Conservation (phyloP, 257 asterid genomes). For the Solanum medicagineum region DNA sequence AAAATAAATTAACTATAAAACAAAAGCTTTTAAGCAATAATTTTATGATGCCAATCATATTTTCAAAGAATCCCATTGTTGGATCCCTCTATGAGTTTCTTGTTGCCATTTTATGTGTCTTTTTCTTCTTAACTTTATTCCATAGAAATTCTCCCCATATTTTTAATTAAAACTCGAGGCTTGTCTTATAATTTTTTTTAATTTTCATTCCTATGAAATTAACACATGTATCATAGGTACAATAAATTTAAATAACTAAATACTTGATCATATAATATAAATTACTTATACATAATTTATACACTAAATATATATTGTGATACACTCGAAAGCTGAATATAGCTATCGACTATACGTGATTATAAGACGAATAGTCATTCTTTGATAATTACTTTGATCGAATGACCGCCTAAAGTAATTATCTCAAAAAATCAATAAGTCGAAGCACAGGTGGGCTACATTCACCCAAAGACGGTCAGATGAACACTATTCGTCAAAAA, state of each 20-base stretch:
- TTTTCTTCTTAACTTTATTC: neutral
- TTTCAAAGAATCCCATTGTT: neutral
- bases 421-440: too few relatives aligned
- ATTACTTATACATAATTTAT: too few relatives aligned
- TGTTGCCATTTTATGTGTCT: neutral
- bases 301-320: too few relatives aligned
- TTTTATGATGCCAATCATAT: neutral
- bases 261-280: too few relatives aligned
- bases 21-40: neutral
- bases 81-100: neutral
- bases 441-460: too few relatives aligned
- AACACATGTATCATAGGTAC: neutral
- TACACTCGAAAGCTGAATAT: too few relatives aligned
- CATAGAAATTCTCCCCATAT: neutral
- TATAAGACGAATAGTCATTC: too few relatives aligned
- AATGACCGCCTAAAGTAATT: too few relatives aligned
- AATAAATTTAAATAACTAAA: neutral
- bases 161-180: neutral
- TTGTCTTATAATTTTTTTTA: neutral
- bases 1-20: neutral
- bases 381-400: too few relatives aligned
- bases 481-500: too few relatives aligned
- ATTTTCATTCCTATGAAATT: neutral
- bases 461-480: too few relatives aligned
- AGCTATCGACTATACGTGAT: too few relatives aligned